These are phyloP conservation scores for Suaeda aralocaspica DNA, from an alignment of 148 eudicot species.

Conservation along the genomic window DNA sequence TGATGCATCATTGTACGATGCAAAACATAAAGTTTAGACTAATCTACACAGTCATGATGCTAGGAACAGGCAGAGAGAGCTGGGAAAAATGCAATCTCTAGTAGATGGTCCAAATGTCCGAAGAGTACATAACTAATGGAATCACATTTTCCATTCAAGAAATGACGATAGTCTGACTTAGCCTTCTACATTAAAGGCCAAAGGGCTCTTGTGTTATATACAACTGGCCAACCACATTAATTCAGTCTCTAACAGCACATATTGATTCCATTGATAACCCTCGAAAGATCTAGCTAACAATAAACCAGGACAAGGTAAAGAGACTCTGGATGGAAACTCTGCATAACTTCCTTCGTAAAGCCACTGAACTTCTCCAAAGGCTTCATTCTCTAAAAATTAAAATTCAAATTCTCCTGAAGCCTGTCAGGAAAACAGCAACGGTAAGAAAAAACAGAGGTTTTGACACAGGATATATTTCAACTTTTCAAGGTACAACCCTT, in stretches of 20 bases:
- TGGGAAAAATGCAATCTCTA: slow-evolving; percentile 13
- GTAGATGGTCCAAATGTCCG: slow-evolving; percentile 15
- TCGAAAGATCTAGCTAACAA: slow-evolving; percentile 20
- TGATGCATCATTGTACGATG: not conserved
- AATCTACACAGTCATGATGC: slow-evolving; percentile 8
- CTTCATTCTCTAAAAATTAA: slow-evolving; percentile 33
- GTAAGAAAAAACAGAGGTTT: slow-evolving; percentile 6
- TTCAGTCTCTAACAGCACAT: slow-evolving; percentile 23
- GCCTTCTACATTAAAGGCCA: slow-evolving; percentile 36
- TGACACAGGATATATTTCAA: not conserved
- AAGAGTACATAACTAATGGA: slow-evolving; percentile 21
- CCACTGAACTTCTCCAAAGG: slow-evolving; percentile 20
- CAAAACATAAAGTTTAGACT: slow-evolving; percentile 3
- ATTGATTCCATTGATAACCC: slow-evolving; percentile 22
- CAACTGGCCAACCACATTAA: slow-evolving; percentile 33
- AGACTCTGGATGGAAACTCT: slow-evolving; percentile 6
- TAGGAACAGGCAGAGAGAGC: slow-evolving; percentile 3
- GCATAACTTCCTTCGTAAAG: slow-evolving; percentile 10
- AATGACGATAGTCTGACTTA: slow-evolving; percentile 16
- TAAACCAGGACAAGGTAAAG: slow-evolving; percentile 14
- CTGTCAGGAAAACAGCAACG: slow-evolving; percentile 37
- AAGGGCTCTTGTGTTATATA: slow-evolving; percentile 37
- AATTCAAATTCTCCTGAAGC: slow-evolving; percentile 90
- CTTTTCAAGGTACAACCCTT: not conserved
- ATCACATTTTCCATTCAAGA: slow-evolving; percentile 12